Evolutionary conservation across 2,329 filamentous ascomycete species (phyloP), one percentile per base, ranked within the genome.

Genomic region (Penicillium oxalicum): DNA sequence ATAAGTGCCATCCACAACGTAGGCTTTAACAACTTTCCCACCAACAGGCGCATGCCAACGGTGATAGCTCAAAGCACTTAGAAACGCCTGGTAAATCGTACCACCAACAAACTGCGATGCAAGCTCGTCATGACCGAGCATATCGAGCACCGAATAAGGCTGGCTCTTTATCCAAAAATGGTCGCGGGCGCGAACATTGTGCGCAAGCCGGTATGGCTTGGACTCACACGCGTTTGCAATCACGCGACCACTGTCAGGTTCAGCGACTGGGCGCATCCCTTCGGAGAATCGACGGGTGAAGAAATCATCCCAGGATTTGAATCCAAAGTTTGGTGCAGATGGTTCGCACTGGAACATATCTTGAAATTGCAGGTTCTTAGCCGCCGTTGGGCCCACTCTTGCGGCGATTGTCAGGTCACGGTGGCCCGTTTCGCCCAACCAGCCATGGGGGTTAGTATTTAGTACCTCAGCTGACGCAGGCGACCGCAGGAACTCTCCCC

Each of bases 31-130:
- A n/a, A 88, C 68, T 4, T 64, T 81, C 0, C 85, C 85, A 4
- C 72, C 76, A 0, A 88, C 77, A n/a, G 85, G 85, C 0, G 79
- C 65, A 66, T 88, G 83, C 85, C 85, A 88, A 25, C 84, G 77
- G 65, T 88, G 85, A 63, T 88, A 88, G 38, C 78, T 83, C 45
- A 86, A 67, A 0, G 82, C 79, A 6, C 77, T 82, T 2, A 88
- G 69, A 60, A 86, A 88, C 0, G 83, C 84, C 60, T 88, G 84
- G 64, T 87, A 88, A 26, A 88, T 71, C 0, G 81, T 86, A 1
- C 80, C 84, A 5, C 79, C 79, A 0, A 72, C 75, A 55, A 87
- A 88, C 1, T 78, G 59, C 6, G 47, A 12, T 0, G 70, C 56
- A 1, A 80, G 63, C 0, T 71, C 59, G 55, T 85, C 80, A 56